Evolutionary conservation across 1,139 yeast species (phyloP), one percentile per base, ranked within the genome.

Genomic region (Yamadazyma mexicana): DNA sequence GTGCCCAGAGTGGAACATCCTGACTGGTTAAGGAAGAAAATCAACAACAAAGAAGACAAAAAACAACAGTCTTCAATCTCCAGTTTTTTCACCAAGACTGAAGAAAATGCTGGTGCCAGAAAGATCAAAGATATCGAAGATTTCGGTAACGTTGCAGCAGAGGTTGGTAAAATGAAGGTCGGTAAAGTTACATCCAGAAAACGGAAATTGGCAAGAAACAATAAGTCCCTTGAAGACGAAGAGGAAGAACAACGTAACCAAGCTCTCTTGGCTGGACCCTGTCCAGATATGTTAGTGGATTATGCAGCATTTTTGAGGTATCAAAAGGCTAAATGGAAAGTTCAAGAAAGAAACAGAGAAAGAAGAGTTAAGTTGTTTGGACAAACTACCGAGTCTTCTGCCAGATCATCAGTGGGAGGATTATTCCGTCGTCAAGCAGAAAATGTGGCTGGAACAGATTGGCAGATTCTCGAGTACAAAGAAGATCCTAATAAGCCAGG

Each of bases 1-100:
- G 98, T 94, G 35, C 97, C 98, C 2, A 72, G 98, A 49, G 91
- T 94, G 9, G 79, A 80, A 6, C 98, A 92, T 55, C 99, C 99
- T 0, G 95, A 86, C 27, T 94, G 99, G 99, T 72, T 94, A 38
- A 77, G 75, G 47, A 81, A 75, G 52, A 76, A 76, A 46, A 79
- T 92, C 40, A 70, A 74, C 3, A 62, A 62, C 8, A 75, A 73
- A 44, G 79, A 78, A 43, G 94, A 87, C 56, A 78, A 77, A 40
- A 73, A 78, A 51, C 87, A 87, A 55, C 98, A 92, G 59, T 69
- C 79, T 2, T 76, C 81, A 0, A 66, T 92, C 34, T 62, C 74
- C 1, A 62, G 66, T 1, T 89, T 88, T 55, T 83, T 87, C 49
- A 48, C 58, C 3, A 66, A 66, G 25, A 56, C 76, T 12, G 54